Evolutionary conservation across 495 filamentous ascomycete species (phyloP), one percentile per base, ranked within the genome.

Genomic region (Penicillium mononematosum): DNA sequence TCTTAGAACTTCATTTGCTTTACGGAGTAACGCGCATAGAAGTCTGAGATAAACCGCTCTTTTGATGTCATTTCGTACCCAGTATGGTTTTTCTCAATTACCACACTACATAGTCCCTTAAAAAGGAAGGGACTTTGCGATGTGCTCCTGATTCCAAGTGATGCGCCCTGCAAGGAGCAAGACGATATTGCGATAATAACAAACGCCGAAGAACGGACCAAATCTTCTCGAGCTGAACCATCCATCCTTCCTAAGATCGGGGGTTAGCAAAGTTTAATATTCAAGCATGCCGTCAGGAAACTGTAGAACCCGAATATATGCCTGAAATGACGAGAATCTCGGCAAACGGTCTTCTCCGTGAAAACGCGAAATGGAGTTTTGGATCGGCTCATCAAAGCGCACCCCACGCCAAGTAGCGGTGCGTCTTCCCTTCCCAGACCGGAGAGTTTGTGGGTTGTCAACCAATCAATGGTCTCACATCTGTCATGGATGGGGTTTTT

Each of bases 371-470:
- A 22, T 43, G 20, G n/a, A 43, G 38, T n/a, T 14, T 5, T 10
- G 10, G 22, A 32, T 53, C 39, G 50, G 45, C 27, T 8, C 24
- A n/a, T 55, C 53, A 22, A 47, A 46, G 32, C 53, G 53, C 46
- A 49, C 45, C 46, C 58, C 58, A 50, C 52, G 52, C 58, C 46
- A 60, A 60, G 46, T 1, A 10, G 7, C 58, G 38, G 36, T 32
- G 12, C 27, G 24, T 39, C 45, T 42, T 29, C n/a, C 53, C 34
- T 16, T 39, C 34, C 34, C 19, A 20, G 42, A 36, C 49, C 9
- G 25, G 34, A 38, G 5, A 38, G 39, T 43, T 20, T 20, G 11
- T 34, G 17, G 8, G 17, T 4, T 20, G 10, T n/a, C 14, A 29
- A 44, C 59, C 62, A 64, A 64, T 62, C 22, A 34, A 7, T n/a